These are phyloP conservation scores for Aquanectria penicillioides DNA, from an alignment of 2,329 filamentous ascomycete species.

Conservation along the genomic window DNA sequence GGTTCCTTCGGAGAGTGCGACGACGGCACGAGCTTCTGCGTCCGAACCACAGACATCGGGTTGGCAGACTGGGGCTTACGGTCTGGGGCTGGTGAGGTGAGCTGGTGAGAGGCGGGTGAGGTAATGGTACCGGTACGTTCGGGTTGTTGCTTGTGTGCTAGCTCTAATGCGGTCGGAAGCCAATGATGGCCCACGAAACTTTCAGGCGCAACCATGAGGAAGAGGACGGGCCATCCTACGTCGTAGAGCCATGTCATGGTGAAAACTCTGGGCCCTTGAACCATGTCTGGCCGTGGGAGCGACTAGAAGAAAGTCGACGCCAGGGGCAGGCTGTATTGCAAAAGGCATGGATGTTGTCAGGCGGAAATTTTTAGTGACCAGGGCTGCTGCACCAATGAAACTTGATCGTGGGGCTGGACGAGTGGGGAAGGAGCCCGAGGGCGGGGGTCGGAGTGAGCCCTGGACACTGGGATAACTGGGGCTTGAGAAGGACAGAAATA, in stretches of 20 bases:
- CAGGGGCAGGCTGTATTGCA: constrained; percentile 22
- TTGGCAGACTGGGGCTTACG: constrained; percentile 16
- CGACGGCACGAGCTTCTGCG: constrained; percentile 35
- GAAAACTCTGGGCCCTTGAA: constrained; percentile 29
- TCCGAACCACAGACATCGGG: constrained; percentile 18
- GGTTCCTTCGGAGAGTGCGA: constrained; percentile 38
- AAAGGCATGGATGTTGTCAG: constrained; percentile 31
- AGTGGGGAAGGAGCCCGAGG: constrained; percentile 29
- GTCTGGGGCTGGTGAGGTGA: constrained; percentile 17
- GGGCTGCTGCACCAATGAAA: constrained; percentile 30
- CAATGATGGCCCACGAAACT: constrained; percentile 23
- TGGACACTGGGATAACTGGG: constrained; percentile 12
- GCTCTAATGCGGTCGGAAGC: constrained; percentile 16
- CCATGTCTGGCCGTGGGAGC: constrained; percentile 27
- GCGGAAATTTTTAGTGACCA: constrained; percentile 37
- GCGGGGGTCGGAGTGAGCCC: constrained; percentile 14
- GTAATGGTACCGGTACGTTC: constrained; percentile 20
- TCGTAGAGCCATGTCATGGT: constrained; percentile 30
- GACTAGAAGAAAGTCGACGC: constrained; percentile 10
- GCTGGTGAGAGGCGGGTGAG: background rate
- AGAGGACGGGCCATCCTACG: constrained; percentile 30
- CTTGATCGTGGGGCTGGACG: constrained; percentile 23
- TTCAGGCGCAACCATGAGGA: constrained; percentile 19
- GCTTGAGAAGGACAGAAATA: constrained; percentile 20
- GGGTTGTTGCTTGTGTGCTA: constrained; percentile 17